phyloP scores from a whole-genome alignment of 2,329 filamentous ascomycete genomes.

The Fusarium begoniae region DNA sequence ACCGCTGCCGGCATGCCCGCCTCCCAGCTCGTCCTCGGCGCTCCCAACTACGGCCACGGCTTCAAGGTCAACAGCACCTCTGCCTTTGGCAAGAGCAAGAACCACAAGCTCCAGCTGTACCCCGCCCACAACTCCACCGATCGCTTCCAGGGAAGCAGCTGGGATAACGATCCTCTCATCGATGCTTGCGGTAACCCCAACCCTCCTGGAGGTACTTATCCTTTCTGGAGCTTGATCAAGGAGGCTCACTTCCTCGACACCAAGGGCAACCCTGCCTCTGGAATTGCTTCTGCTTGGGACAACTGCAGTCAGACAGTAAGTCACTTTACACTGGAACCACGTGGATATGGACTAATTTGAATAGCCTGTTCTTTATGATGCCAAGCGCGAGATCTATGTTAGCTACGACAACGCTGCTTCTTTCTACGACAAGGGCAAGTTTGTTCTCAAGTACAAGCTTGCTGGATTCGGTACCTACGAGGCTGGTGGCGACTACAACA shows the following conservation, averaged over 20 bases:
- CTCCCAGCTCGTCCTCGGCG: slow-evolving; percentile 26
- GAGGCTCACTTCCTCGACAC: slow-evolving; percentile 27
- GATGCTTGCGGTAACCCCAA: slow-evolving; percentile 28
- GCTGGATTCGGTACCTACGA: slow-evolving; percentile 32
- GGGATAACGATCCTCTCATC: slow-evolving; percentile 25
- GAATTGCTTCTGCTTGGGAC: slow-evolving; percentile 23
- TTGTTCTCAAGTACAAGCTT: slow-evolving; percentile 15
- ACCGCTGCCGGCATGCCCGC: slow-evolving; percentile 23
- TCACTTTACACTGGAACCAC: background rate
- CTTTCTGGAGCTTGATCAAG: slow-evolving; percentile 36
- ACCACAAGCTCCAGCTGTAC: slow-evolving; percentile 19
- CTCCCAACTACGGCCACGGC: slow-evolving; percentile 29
- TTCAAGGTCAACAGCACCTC: slow-evolving; percentile 30
- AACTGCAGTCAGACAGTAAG: slow-evolving; percentile 34
- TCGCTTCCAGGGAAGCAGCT: slow-evolving; percentile 37
- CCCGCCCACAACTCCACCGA: slow-evolving; percentile 29
- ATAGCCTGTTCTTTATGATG: slow-evolving; percentile 27
- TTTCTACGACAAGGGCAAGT: slow-evolving; percentile 28
- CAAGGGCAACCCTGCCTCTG: slow-evolving; percentile 21
- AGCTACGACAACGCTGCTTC: slow-evolving; percentile 32
- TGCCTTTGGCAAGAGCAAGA: background rate
- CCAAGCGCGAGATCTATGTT: slow-evolving; percentile 28
- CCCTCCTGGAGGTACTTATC: slow-evolving; percentile 30
- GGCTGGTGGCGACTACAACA: slow-evolving; percentile 35
- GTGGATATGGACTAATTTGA: background rate